phyloP scores from a whole-genome alignment of 768 basidiomycete species.

The Punctularia strigosozonata region DNA sequence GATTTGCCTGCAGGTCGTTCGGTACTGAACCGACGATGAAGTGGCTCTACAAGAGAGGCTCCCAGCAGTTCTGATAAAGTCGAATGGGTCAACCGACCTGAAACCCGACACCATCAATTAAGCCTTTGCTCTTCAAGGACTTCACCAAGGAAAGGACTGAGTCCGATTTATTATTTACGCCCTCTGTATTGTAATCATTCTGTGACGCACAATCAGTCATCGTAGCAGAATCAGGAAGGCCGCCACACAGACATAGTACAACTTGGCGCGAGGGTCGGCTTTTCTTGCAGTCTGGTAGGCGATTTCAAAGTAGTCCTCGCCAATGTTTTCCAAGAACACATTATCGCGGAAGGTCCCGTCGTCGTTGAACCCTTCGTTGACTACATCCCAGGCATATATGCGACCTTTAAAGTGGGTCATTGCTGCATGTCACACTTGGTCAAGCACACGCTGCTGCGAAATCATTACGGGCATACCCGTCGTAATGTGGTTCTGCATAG shows the following conservation, averaged over 20 bases:
- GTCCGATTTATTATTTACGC: conserved; percentile 1
- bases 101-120: neutral
- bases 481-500: neutral
- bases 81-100: neutral
- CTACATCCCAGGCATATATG: conserved; percentile 2
- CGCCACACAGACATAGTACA: neutral
- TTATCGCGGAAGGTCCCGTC: conserved; percentile 2
- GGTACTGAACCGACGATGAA: conserved; percentile 2
- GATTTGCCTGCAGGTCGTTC: neutral
- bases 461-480: neutral
- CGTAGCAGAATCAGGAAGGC: no score
- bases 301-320: neutral
- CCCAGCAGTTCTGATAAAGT: neutral
- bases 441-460: neutral
- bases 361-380: conserved; percentile 3
- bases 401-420: conserved; percentile 1
- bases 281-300: neutral
- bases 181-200: conserved; percentile 3
- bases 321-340: neutral
- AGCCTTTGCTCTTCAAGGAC: neutral
- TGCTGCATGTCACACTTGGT: neutral
- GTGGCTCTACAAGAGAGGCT: conserved; percentile 1
- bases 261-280: neutral
- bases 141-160: conserved; percentile 1
- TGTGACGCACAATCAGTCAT: neutral